These are phyloP conservation scores for Euphorbia lathyris DNA, from an alignment of 345 rosid species.

Conservation along the genomic window DNA sequence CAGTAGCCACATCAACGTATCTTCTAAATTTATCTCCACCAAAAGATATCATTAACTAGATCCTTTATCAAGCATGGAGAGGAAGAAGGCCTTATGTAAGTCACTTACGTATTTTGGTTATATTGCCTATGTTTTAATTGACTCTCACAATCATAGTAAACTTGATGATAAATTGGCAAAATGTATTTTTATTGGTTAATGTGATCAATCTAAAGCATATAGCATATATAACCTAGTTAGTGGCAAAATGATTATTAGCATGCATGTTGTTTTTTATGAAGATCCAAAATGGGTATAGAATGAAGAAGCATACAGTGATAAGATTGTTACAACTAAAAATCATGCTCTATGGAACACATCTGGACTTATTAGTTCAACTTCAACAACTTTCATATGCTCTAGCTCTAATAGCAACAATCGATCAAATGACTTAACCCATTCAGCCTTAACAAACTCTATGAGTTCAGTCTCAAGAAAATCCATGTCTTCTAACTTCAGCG, in stretches of 20 bases:
- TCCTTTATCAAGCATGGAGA: neutral
- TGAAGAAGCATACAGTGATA: no score
- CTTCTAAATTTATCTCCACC: neutral
- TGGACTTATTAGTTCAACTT: no score
- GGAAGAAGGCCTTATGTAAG: neutral
- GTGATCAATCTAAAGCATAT: neutral
- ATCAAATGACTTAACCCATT: no score
- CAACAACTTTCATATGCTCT: no score
- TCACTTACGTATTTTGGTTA: neutral
- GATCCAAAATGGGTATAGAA: neutral
- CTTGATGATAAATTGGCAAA: no score
- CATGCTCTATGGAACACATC: neutral
- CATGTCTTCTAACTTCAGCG: no score
- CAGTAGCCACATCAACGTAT: neutral
- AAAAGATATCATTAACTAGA: neutral
- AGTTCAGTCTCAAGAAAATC: no score
- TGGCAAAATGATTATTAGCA: neutral
- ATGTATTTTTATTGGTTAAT: neutral
- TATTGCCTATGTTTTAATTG: neutral
- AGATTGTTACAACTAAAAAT: neutral
- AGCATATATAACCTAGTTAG: neutral
- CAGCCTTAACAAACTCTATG: no score
- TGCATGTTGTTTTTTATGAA: neutral
- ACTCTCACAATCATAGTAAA: neutral
- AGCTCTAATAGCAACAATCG: no score